phyloP scores from a whole-genome alignment of 2,329 filamentous ascomycete genomes.

The Fusarium clavum region DNA sequence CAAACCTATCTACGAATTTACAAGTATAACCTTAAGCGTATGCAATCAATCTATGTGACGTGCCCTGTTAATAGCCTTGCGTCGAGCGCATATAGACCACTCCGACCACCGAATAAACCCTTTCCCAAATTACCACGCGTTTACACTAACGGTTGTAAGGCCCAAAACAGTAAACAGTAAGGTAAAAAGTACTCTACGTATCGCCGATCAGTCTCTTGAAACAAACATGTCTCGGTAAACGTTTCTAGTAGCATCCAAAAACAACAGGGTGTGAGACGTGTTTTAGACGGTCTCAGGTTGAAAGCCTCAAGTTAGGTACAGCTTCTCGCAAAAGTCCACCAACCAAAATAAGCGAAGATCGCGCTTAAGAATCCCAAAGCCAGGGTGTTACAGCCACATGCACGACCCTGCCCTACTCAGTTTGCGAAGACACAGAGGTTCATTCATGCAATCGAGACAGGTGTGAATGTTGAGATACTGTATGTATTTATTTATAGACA shows the following conservation, averaged over 20 bases:
- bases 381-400: not conserved
- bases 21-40: too few species aligned
- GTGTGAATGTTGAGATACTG: not conserved
- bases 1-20: too few species aligned
- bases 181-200: not conserved
- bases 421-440: not conserved
- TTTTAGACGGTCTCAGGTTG: not conserved
- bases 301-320: not conserved
- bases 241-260: not conserved
- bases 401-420: not conserved
- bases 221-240: not conserved
- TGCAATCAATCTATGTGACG: too few species aligned
- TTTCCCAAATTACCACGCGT: too few species aligned
- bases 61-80: not conserved
- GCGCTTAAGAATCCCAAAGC: not conserved
- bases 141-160: not conserved
- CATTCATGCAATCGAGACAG: not conserved
- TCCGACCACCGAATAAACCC: too few species aligned
- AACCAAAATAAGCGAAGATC: not conserved
- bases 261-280: not conserved
- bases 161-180: not conserved
- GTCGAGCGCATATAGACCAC: not conserved
- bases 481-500: conserved; percentile 15
- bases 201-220: not conserved
- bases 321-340: not conserved